Percentiles rank a stretch among this genome's conserved stretches.
Conservation (phyloP, 2,329 filamentous ascomycete genomes). For the Colletotrichum sp. region DNA sequence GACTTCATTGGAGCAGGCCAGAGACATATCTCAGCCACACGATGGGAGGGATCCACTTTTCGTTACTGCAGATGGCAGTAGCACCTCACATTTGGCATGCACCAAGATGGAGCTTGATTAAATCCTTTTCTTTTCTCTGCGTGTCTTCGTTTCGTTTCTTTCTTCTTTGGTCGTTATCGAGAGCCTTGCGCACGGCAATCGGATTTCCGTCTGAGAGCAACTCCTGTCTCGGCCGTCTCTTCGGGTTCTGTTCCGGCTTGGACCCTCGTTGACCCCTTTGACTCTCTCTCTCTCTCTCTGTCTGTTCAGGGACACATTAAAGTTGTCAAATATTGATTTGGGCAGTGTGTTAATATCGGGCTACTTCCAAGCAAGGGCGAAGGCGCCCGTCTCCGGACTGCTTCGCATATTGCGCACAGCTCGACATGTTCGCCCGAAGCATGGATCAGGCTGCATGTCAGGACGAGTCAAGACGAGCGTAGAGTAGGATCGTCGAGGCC, state of each 20-base stretch:
- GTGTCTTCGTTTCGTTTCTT: not conserved
- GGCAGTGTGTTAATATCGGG: not conserved
- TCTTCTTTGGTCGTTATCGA: not conserved
- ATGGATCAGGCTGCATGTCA: conserved; percentile 13
- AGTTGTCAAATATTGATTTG: not conserved
- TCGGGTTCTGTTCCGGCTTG: not conserved
- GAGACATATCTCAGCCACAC: not conserved
- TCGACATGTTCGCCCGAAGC: not conserved
- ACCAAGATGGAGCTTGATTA: not conserved
- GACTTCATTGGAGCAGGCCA: not conserved
- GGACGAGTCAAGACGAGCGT: conserved; percentile 5
- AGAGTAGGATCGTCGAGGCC: conserved; percentile 7
- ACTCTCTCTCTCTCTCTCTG: not conserved
- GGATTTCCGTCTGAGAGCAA: not conserved
- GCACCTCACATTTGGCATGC: not conserved
- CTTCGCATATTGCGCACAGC: not conserved
- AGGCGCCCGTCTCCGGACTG: not conserved
- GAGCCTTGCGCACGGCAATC: not conserved
- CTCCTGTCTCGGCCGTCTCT: not conserved
- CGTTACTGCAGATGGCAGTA: not conserved
- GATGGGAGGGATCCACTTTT: not conserved
- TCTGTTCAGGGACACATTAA: not conserved
- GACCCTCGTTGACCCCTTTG: not conserved
- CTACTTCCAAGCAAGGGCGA: not conserved
- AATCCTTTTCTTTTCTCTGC: not conserved